Conservation (phyloP, 805 yeast species). For the Ogataea pini region DNA sequence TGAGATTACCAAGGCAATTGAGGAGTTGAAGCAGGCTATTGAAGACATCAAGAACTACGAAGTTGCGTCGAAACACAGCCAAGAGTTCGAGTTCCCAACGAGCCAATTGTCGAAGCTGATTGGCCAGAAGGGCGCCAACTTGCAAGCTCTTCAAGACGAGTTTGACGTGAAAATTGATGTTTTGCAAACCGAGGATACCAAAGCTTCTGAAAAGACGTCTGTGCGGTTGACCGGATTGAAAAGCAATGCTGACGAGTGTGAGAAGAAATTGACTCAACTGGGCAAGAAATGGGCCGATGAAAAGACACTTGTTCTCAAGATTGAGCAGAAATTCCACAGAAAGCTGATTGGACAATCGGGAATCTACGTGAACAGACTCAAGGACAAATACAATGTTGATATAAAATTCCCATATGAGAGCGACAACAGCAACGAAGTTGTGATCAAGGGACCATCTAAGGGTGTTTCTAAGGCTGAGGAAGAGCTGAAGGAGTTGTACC, state of each 20-base stretch:
- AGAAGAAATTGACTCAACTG: slow-evolving; percentile 53
- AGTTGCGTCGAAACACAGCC: slow-evolving; percentile 40
- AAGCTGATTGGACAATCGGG: slow-evolving; percentile 84
- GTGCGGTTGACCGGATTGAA: slow-evolving; percentile 75
- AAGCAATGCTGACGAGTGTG: slow-evolving; percentile 74
- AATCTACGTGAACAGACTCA: slow-evolving; percentile 76
- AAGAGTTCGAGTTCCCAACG: slow-evolving; percentile 63
- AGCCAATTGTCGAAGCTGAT: slow-evolving; percentile 74
- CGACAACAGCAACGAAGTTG: slow-evolving; percentile 59
- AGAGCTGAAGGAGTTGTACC: slow-evolving; percentile 78
- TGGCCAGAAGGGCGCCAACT: slow-evolving; percentile 83
- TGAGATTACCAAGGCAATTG: slow-evolving; percentile 57
- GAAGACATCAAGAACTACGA: slow-evolving; percentile 45
- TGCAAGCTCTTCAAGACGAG: slow-evolving; percentile 68
- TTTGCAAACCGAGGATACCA: slow-evolving; percentile 48
- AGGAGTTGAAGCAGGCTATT: slow-evolving; percentile 54
- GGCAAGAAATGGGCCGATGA: slow-evolving; percentile 85
- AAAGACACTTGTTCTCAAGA: slow-evolving; percentile 56
- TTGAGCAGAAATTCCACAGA: slow-evolving; percentile 79
- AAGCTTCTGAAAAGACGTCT: slow-evolving; percentile 42
- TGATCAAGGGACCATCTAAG: slow-evolving; percentile 85
- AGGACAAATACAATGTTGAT: slow-evolving; percentile 80
- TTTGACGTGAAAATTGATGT: slow-evolving; percentile 78
- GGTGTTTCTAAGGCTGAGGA: slow-evolving; percentile 82
- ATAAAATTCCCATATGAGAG: slow-evolving; percentile 71